Evolutionary conservation across 768 basidiomycete genomes (phyloP).

Genomic region (Gymnopilus dilepis): DNA sequence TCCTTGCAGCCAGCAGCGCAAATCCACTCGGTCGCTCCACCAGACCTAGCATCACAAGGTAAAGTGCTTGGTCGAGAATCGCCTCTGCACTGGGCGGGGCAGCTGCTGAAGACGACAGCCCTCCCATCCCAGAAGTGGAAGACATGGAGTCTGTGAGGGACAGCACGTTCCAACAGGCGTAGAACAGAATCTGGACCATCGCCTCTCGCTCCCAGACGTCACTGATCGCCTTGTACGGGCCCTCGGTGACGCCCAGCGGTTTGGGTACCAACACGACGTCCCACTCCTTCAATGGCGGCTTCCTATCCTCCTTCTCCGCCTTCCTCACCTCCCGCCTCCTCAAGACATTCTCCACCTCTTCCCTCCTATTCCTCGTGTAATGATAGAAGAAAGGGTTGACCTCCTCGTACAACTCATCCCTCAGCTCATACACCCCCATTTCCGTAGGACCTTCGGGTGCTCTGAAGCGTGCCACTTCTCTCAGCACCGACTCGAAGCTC

Average conservation of each 20-base stretch:
- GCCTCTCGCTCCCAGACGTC: conserved; percentile 71
- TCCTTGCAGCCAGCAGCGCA: conserved; percentile 57
- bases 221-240: conserved; percentile 73
- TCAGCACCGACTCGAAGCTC: conserved; percentile 79
- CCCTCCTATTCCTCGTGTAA: conserved; percentile 91
- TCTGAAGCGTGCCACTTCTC: conserved; percentile 81
- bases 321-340: conserved; percentile 62
- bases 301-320: conserved; percentile 45
- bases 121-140: background rate
- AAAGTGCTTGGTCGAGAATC: conserved; percentile 86
- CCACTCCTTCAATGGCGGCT: conserved; percentile 43
- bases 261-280: conserved; percentile 80
- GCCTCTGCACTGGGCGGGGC: conserved; percentile 85
- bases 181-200: conserved; percentile 84
- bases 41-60: conserved; percentile 84
- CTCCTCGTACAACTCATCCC: conserved; percentile 80
- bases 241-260: conserved; percentile 62
- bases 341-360: conserved; percentile 85
- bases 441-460: conserved; percentile 81
- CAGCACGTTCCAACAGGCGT: conserved; percentile 76
- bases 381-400: conserved; percentile 97
- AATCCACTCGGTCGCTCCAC: conserved; percentile 73
- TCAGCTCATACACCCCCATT: conserved; percentile 87
- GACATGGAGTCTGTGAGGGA: conserved; percentile 59
- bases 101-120: conserved; percentile 1